A percentile compares a stretch with the other conserved stretches of the same genome.
Conservation (phyloP, 2,329 filamentous ascomycete species). For the Fusarium sp. region DNA sequence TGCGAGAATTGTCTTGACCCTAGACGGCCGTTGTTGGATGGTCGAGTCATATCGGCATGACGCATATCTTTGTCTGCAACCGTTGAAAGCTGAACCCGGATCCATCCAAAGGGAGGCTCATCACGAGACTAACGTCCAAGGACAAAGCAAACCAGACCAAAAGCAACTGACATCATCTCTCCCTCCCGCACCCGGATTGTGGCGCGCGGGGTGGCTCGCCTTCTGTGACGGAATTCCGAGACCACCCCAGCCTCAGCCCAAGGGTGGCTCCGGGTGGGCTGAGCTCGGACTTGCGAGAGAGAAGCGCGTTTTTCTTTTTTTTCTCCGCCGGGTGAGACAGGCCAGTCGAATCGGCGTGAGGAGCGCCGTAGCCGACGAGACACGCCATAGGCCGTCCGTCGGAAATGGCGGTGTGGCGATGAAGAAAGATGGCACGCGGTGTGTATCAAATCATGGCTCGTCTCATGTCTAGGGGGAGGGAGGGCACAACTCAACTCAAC, state of each 20-base stretch:
- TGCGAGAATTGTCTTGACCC: not conserved
- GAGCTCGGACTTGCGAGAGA: constrained; percentile 17
- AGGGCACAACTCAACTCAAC: constrained; percentile 3
- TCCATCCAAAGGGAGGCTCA: not conserved
- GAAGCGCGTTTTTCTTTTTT: not conserved
- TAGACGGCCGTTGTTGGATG: not conserved
- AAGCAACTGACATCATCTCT: constrained; percentile 16
- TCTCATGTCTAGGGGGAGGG: constrained; percentile 31
- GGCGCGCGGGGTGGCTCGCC: constrained; percentile 24
- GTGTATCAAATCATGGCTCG: constrained; percentile 31
- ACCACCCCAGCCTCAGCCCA: constrained; percentile 19
- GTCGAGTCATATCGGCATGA: not conserved
- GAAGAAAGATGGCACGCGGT: constrained; percentile 25
- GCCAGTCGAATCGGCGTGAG: constrained; percentile 8
- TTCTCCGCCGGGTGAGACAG: constrained; percentile 43
- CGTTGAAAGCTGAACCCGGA: not conserved
- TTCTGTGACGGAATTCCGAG: not conserved
- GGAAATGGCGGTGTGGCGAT: constrained; percentile 41
- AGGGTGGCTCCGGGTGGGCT: constrained; percentile 26
- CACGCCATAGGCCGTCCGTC: constrained; percentile 16
- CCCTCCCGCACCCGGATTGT: constrained; percentile 11
- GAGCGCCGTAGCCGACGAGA: constrained; percentile 37
- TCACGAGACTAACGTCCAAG: not conserved
- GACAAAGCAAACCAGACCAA: not conserved
- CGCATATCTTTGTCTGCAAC: not conserved